Evolutionary conservation across 2,329 filamentous ascomycete species (phyloP), one percentile per base, ranked within the genome.

Genomic region (Malbranchea zuffiana): DNA sequence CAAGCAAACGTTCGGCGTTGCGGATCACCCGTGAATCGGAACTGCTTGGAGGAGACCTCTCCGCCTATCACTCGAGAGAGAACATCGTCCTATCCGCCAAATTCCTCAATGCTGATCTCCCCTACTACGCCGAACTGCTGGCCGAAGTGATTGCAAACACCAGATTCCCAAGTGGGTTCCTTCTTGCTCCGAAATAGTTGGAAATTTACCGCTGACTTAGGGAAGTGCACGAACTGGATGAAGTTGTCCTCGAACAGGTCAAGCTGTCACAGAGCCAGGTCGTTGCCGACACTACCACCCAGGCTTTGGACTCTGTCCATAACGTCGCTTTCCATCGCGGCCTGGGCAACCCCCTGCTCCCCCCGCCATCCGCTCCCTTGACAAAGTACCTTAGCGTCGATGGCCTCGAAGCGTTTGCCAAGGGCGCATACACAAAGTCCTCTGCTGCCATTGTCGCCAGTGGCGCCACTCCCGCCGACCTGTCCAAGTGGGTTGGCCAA

Each of bases 111-210:
- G 79, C 90, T 60, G 87, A 98, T 61, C 78, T 98, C 50, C 90
- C 90, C 50, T 98, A 96, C 75, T 98, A 94, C 63, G 77, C 86
- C 55, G 90, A 98, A 71, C 74, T 98, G 48, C 75, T 98, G 51
- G 85, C 81, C 56, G 92, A 98, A 71, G 82, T 95, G 53, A 72
- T 90, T 55, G 78, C 80, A 44, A 70, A 83, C 65, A 93, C 88
- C 51, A 90, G 85, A 67, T 98, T 84, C 63, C 77, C 78, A 44
- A 61, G 75, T 79, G 59, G 52, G 63, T 56, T 7, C 11, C n/a
- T 25, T 29, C 29, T 15, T 33, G 10, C 11, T 15, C n/a, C 12
- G 23, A 15, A 30, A 21, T 28, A 34, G 24, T 34, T 28, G n/a
- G 19, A 13, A 24, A 13, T 8, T 6, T n/a, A 19, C 16, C 17